A percentile compares a stretch with the other conserved stretches of the same genome.
These are phyloP conservation scores for Apocynum venetum DNA, from an alignment of 257 asterid genomes.

Conservation along the genomic window DNA sequence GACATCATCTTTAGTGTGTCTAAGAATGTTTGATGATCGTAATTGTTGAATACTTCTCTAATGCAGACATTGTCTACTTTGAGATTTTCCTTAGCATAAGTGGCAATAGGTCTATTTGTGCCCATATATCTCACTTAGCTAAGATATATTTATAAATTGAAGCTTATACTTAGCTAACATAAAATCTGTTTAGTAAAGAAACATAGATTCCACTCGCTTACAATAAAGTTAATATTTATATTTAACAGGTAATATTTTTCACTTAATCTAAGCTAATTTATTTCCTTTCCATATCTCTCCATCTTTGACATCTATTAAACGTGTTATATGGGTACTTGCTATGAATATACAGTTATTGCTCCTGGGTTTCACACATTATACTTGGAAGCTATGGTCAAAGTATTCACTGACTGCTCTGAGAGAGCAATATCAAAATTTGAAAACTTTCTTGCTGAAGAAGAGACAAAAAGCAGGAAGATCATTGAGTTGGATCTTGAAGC, in stretches of 20 bases:
- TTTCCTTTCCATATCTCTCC: background rate
- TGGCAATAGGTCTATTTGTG: background rate
- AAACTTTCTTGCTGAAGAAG: slow-evolving; percentile 56
- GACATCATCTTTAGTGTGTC: background rate
- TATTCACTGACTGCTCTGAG: slow-evolving; percentile 71
- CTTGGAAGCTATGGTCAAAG: slow-evolving; percentile 94
- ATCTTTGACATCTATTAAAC: background rate
- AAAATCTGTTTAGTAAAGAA: background rate
- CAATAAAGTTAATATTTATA: background rate
- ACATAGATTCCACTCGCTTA: background rate
- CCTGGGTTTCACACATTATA: slow-evolving; percentile 86
- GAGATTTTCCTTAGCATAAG: background rate
- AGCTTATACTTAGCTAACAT: no score
- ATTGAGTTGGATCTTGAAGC: slow-evolving; percentile 86
- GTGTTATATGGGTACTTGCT: background rate
- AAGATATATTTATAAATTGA: background rate
- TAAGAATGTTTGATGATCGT: background rate
- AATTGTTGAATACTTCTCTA: background rate
- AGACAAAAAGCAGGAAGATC: slow-evolving; percentile 41
- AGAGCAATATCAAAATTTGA: slow-evolving; percentile 68
- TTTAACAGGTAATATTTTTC: background rate
- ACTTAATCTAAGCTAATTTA: background rate
- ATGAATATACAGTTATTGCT: slow-evolving; percentile 63
- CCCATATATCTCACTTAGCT: background rate
- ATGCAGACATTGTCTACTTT: background rate